Percentiles rank a stretch among this genome's conserved stretches.
Conservation (phyloP, 75 land plant genomes). For the Selaginella tamariscina region DNA sequence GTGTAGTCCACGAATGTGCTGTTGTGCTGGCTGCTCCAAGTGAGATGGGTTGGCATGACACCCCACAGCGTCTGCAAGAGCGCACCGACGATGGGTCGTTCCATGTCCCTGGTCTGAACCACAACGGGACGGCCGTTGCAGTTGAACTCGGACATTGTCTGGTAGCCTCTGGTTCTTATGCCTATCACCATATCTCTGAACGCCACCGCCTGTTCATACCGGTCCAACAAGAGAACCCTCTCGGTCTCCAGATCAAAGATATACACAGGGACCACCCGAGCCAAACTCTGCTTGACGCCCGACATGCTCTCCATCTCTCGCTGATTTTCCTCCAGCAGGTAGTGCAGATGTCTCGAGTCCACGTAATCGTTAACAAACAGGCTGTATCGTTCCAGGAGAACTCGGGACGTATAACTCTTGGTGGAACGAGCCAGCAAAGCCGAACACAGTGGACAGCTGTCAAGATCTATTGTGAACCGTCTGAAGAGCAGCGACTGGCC, state of each 20-base stretch:
- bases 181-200: slow-evolving; percentile 95
- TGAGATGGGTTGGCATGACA: slow-evolving; percentile 77
- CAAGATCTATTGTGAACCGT: background rate
- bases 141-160: slow-evolving; percentile 85
- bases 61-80: slow-evolving; percentile 95
- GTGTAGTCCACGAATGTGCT: slow-evolving; percentile 75
- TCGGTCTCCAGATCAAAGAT: slow-evolving; percentile 78
- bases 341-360: slow-evolving; percentile 48
- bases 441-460: background rate
- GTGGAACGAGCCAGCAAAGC: background rate
- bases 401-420: slow-evolving; percentile 9
- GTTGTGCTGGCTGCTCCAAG: slow-evolving; percentile 81
- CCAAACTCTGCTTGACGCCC: slow-evolving; percentile 3
- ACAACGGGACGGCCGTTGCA: slow-evolving; percentile 90
- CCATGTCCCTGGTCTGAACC: slow-evolving; percentile 54
- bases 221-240: slow-evolving; percentile 60
- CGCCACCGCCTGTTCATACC: slow-evolving; percentile 70
- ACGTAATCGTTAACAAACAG: slow-evolving; percentile 10
- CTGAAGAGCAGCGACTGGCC: slow-evolving; percentile 3
- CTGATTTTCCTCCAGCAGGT: slow-evolving; percentile 40
- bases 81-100: slow-evolving; percentile 77
- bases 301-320: slow-evolving; percentile 42
- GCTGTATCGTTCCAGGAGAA: slow-evolving; percentile 5
- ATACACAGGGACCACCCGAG: slow-evolving; percentile 63
- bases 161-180: slow-evolving; percentile 53